These are phyloP conservation scores for Morella rubra DNA, from an alignment of 306 rosid genomes.

Conservation along the genomic window DNA sequence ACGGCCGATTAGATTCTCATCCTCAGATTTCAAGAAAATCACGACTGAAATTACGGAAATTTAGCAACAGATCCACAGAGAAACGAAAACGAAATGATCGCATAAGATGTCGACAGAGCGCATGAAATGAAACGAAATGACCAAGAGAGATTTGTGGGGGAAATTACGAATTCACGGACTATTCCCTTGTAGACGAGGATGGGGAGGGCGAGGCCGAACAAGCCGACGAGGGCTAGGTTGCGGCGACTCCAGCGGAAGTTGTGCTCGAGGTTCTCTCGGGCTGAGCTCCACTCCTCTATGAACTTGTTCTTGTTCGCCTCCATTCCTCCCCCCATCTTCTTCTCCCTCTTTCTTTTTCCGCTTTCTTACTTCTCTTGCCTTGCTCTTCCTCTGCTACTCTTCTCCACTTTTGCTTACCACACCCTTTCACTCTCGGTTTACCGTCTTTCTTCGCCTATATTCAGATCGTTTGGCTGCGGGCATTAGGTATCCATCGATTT, in stretches of 20 bases:
- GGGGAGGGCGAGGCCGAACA: constrained; percentile 87
- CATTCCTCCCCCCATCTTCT: constrained; percentile 95
- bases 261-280: constrained; percentile 77
- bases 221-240: constrained; percentile 71
- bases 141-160: not conserved
- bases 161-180: constrained; percentile 72
- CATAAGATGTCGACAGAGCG: not conserved
- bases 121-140: not conserved
- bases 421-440: not conserved
- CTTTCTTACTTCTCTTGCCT: no score
- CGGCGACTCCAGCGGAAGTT: constrained; percentile 99
- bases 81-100: not conserved
- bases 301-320: constrained; percentile 79
- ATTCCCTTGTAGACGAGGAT: constrained; percentile 86
- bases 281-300: constrained; percentile 91
- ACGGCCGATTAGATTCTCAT: not conserved
- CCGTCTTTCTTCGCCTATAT: not conserved
- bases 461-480: not conserved
- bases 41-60: not conserved
- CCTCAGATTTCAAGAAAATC: not conserved
- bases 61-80: not conserved
- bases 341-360: not conserved
- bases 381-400: not conserved
- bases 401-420: not conserved
- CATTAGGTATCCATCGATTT: not conserved